Conservation (phyloP, 768 basidiomycete genomes). For the Crassisporium funariophilum region DNA sequence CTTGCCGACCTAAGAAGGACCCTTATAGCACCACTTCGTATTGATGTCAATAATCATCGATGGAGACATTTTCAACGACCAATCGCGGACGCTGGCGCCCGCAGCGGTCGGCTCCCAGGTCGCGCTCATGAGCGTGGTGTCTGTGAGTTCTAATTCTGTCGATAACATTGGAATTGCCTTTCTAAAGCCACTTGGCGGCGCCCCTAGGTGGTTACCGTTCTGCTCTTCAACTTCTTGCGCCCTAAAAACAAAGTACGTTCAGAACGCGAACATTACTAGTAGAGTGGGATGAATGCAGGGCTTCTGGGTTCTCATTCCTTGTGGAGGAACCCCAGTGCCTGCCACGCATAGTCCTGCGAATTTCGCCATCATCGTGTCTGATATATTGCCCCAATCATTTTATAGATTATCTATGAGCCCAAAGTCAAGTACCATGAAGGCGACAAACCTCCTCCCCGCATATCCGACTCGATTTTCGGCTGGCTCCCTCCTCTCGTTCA, state of each 20-base stretch:
- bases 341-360: background rate
- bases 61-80: slow-evolving; percentile 39
- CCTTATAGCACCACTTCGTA: slow-evolving; percentile 1
- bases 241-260: slow-evolving; percentile 85
- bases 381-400: slow-evolving; percentile 3
- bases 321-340: too few species aligned
- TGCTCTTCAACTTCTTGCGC: slow-evolving; percentile 80
- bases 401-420: slow-evolving; percentile 86
- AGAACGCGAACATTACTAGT: too few species aligned
- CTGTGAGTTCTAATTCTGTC: slow-evolving; percentile 47
- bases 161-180: background rate
- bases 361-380: background rate
- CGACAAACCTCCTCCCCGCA: slow-evolving; percentile 75
- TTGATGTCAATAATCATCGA: slow-evolving; percentile 30
- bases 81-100: slow-evolving; percentile 73
- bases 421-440: slow-evolving; percentile 90
- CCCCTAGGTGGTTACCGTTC: slow-evolving; percentile 62
- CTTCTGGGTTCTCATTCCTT: too few species aligned
- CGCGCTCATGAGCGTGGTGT: slow-evolving; percentile 68
- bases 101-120: slow-evolving; percentile 80
- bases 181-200: slow-evolving; percentile 1
- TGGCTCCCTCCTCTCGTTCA: slow-evolving; percentile 88
- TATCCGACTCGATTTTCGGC: slow-evolving; percentile 81
- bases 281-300: too few species aligned
- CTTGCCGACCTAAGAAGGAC: background rate